Base-by-base conservation (phyloP, 2,329 filamentous ascomycete species). In the Penicillium concentricum region DNA sequence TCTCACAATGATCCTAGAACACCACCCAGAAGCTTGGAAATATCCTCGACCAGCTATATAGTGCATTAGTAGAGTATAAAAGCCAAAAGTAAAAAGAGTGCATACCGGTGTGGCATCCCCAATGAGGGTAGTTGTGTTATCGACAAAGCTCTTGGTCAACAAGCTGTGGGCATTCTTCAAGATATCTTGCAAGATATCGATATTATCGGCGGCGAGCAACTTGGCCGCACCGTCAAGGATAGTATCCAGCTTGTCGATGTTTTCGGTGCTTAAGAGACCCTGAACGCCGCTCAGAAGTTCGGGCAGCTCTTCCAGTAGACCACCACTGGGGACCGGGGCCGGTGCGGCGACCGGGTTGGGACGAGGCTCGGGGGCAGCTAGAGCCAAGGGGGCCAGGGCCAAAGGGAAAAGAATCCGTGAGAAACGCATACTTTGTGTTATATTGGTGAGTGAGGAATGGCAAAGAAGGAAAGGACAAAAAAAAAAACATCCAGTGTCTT, bases 81-180 rank as follows among this genome's bases (percentile, higher is more conserved):
- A 16, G 4, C 2, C 12, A n/a, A 16, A 20, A 24, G 4, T 3
- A 26, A 34, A 5, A 15, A 30, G 24, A 34, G 32, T 22, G 61
- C 68, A 42, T 61, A 73, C 71, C 59, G 71, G 71, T 28, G 69
- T 67, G 18, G 70, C 71, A 67, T 72, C 71, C 8, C 62, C 66
- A 47, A 73, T 68, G 41, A 73, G 52, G 3, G 65, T 67, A 2
- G 63, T 63, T 5, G 71, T 73, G 35, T 70, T 66, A 48, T 62
- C 61, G 18, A 70, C 67, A 59, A 70, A 70, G 24, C 64, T 58
- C 49, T 60, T 60, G 20, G 67, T 67, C 55, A 70, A 52, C 38
- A 70, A 48, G 1, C 44, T 37, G 53, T 69, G 63, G 6, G 67
- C 67, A 45, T 68, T 70, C 43, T 43, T 59, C 49, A 70, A 54